Evolutionary conservation across 805 yeast species (phyloP), one percentile per base, ranked within the genome.

Genomic region (Nakazawaea laoshanensis): DNA sequence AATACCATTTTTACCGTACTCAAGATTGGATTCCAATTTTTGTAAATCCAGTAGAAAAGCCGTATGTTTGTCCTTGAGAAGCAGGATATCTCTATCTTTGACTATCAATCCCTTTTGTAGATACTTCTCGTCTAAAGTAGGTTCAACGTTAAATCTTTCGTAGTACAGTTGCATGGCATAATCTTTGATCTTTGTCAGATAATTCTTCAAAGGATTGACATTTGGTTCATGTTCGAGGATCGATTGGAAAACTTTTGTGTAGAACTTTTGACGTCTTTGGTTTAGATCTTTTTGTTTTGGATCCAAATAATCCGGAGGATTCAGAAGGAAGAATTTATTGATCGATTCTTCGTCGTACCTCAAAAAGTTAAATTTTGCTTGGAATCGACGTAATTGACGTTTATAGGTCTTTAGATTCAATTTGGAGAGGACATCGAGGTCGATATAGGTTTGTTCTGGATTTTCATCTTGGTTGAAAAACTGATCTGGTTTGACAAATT

Each of bases 61-160:
- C 4, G 49, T 33, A 48, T 76, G 83, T 12, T 73, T 61, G 12
- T 43, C 41, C 13, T 48, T 57, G 61, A 76, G 59, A 16, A 57
- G 49, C 2, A 43, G 41, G 22, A 69, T 50, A 41, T 73, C 76
- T 0, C 49, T 50, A 1, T 53, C 55, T 9, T 53, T 49, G 21
- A 76, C 48, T 32, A 66, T 66, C 16, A 77, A 51, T 3, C 37
- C 37, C 24, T 34, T 29, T 5, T 25, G 9, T 29, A 33, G 28
- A 42, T 67, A 72, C 19, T 57, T 49, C 7, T 29, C 26, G 17
- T 34, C 37, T 19, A 34, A 25, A 14, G 37, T 25, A 11, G 33
- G 37, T 17, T 29, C 33, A 4, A 33, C 25, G 23, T 19, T 22
- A 16, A 29, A 29, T 20, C 33, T 24, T 20, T 34, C 33, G 29